Evolutionary conservation across 208 protist genomes (phyloP), one percentile per base, ranked within the genome.

Genomic region (Tritrichomonas musculus): DNA sequence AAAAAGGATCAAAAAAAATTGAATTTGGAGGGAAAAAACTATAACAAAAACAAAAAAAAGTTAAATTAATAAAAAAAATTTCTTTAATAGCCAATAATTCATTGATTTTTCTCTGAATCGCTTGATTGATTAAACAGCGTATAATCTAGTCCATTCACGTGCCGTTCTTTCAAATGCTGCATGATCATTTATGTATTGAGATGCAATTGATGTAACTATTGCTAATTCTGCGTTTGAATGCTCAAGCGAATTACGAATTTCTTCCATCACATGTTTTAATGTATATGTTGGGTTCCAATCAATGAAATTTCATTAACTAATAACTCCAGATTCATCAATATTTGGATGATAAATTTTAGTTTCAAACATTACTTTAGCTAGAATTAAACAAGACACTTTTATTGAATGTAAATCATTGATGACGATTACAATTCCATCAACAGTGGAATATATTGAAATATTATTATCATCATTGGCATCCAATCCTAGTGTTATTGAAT

Each of bases 191-290:
- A 98, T 98, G 96, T 98, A 99, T 94, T 98, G 94, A 50, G 97
- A 95, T 60, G 98, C 98, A 95, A 99, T 99, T 94, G 99, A 98
- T 41, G 98, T 97, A 66, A 99, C 98, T 14, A 99, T 96, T 94
- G 98, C 98, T 97, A 99, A 98, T 92, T 99, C 98, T 66, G 98
- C 97, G 96, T 99, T 99, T n/a, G 99, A 98, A 94, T 99, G 98
- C 57, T 98, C 98, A 36, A 99, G 96, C 93, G 99, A 95, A 57
- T 97, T 98, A 95, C 97, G 98, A 94, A 99, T 97, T 30, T 98
- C 99, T 30, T 99, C 96, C 93, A 99, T 95, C 77, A 99, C 98
- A 98, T 98, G 53, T 97, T 47, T 98, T 92, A 99, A 99, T 27
- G 98, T 99, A 36, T 99, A 95, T 64, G 98, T 98, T 77, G 98